phyloP scores from a whole-genome alignment of 2,329 filamentous ascomycete genomes.

The Colletotrichum tanaceti region DNA sequence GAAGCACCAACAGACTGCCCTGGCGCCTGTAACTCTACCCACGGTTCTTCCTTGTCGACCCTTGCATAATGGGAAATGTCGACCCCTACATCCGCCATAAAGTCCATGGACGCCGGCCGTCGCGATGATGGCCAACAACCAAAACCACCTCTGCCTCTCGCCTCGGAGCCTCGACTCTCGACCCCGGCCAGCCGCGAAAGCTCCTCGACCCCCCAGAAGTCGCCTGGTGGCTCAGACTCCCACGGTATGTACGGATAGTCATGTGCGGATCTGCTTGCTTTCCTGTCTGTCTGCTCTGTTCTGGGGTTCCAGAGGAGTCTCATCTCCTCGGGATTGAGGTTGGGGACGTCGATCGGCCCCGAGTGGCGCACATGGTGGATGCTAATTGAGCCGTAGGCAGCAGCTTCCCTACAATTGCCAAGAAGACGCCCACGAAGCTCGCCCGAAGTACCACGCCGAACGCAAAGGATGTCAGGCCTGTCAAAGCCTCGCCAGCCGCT shows the following conservation, averaged over 20 bases:
- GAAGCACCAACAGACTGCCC: background rate
- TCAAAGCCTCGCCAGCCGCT: slow-evolving; percentile 36
- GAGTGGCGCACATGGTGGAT: slow-evolving; percentile 23
- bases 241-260: slow-evolving; percentile 45
- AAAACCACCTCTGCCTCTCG: slow-evolving; percentile 20
- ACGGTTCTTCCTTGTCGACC: slow-evolving; percentile 6
- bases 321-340: slow-evolving; percentile 6
- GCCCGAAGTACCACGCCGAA: slow-evolving; percentile 34
- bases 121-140: slow-evolving; percentile 25
- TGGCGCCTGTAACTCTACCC: slow-evolving; percentile 5
- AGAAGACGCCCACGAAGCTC: slow-evolving; percentile 39
- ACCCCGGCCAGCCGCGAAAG: slow-evolving; percentile 41
- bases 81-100: slow-evolving; percentile 36
- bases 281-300: background rate
- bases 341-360: slow-evolving; percentile 9
- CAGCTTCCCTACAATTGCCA: slow-evolving; percentile 37
- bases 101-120: slow-evolving; percentile 36
- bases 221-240: slow-evolving; percentile 46
- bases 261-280: background rate
- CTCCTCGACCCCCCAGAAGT: slow-evolving; percentile 40
- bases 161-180: slow-evolving; percentile 45
- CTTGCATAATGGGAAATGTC: slow-evolving; percentile 41
- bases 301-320: background rate
- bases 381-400: slow-evolving; percentile 32
- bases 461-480: slow-evolving; percentile 40